Evolutionary conservation across 2,329 filamentous ascomycete species (phyloP).

Genomic region (Colletotrichum destructivum): DNA sequence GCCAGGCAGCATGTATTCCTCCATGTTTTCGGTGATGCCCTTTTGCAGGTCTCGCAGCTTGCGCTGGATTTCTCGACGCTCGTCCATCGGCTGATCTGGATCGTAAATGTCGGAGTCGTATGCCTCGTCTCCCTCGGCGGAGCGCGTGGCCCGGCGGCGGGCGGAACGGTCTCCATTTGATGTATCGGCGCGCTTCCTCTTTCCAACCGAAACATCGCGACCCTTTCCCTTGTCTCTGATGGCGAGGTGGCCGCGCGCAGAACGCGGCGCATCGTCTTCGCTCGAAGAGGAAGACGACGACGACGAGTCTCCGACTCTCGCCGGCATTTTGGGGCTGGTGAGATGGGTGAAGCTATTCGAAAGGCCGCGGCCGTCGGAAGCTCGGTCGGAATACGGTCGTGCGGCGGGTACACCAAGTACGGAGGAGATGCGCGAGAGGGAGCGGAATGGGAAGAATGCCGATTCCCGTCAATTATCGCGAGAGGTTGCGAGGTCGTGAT

Average conservation of each 20-base stretch:
- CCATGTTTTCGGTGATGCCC: slow-evolving; percentile 75
- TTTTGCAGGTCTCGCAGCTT: slow-evolving; percentile 78
- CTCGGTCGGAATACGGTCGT: not conserved
- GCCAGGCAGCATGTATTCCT: slow-evolving; percentile 78
- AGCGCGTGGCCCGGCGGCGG: slow-evolving; percentile 41
- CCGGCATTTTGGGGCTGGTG: slow-evolving; percentile 27
- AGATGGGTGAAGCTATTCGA: not conserved
- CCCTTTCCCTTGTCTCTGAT: slow-evolving; percentile 50
- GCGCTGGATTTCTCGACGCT: slow-evolving; percentile 80
- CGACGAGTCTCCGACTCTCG: slow-evolving; percentile 31
- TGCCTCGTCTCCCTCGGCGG: slow-evolving; percentile 39
- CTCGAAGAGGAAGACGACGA: slow-evolving; percentile 44
- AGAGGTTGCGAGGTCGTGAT: not conserved
- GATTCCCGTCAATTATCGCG: slow-evolving; percentile 2
- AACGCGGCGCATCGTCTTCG: slow-evolving; percentile 22
- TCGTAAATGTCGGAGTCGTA: slow-evolving; percentile 73
- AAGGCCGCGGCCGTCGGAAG: not conserved
- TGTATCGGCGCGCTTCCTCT: slow-evolving; percentile 41
- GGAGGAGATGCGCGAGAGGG: not conserved
- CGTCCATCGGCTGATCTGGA: slow-evolving; percentile 83
- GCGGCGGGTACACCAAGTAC: not conserved
- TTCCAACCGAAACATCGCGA: slow-evolving; percentile 33
- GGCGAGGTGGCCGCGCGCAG: slow-evolving; percentile 44
- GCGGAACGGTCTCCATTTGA: slow-evolving; percentile 26
- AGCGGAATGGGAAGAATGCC: not conserved